Evolutionary conservation across 23 red algal genomes (phyloP).

Genomic region (Gracilaria caudata): DNA sequence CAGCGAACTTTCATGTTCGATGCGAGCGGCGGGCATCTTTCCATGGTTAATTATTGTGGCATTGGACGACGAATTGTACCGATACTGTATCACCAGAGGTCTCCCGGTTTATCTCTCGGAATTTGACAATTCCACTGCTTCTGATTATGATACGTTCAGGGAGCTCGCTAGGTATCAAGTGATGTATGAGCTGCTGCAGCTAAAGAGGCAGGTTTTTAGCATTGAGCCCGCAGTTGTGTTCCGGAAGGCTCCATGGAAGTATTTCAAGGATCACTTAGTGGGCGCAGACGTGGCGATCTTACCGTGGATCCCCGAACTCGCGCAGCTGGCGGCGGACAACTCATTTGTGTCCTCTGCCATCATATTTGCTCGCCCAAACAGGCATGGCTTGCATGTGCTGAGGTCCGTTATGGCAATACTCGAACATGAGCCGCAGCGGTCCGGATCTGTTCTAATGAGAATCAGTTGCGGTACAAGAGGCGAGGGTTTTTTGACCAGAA

Average conservation of each 20-base stretch:
- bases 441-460: conserved; percentile 19
- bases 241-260: conserved; percentile 23
- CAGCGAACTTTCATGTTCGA: conserved; percentile 86
- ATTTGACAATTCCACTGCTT: conserved; percentile 34
- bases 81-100: conserved; percentile 74
- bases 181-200: conserved; percentile 20
- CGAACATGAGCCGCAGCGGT: conserved; percentile 2
- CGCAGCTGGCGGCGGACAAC: conserved; percentile 27
- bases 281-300: conserved; percentile 31
- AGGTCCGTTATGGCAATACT: conserved; percentile 27
- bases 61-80: conserved; percentile 88
- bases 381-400: neutral
- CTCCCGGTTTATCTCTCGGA: conserved; percentile 63
- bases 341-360: conserved; percentile 20
- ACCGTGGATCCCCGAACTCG: conserved; percentile 35
- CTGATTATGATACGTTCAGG: conserved; percentile 42
- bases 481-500: neutral
- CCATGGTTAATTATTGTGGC: conserved; percentile 80
- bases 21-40: conserved; percentile 60
- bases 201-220: conserved; percentile 20
- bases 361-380: conserved; percentile 32
- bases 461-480: conserved; percentile 18
- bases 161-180: conserved; percentile 48
- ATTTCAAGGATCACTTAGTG: conserved; percentile 25
- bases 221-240: conserved; percentile 43